phyloP scores from a whole-genome alignment of 2,329 filamentous ascomycete genomes.

The Didymella keratinophila region DNA sequence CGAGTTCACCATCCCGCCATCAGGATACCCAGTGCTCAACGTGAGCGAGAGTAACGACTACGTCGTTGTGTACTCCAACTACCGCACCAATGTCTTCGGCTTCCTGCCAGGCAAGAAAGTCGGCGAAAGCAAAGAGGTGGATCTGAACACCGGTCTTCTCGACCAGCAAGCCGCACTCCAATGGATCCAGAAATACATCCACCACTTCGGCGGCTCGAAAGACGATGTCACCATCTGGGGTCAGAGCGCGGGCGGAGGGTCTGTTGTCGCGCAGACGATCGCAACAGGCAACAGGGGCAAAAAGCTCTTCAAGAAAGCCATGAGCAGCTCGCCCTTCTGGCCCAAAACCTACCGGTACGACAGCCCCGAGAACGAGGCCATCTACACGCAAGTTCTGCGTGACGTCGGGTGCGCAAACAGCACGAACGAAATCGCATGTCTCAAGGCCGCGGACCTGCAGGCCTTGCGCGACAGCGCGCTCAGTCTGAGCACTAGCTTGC shows the following conservation, averaged over 20 bases:
- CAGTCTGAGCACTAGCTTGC: constrained; percentile 57
- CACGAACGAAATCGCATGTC: constrained; percentile 59
- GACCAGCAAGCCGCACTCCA: constrained; percentile 62
- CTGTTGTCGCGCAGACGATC: constrained; percentile 62
- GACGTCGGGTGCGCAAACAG: constrained; percentile 56
- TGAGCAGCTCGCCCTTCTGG: constrained; percentile 65
- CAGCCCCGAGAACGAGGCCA: constrained; percentile 58
- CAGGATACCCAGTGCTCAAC: constrained; percentile 66
- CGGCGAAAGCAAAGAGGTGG: constrained; percentile 53
- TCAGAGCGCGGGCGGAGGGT: constrained; percentile 64
- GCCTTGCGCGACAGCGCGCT: constrained; percentile 62
- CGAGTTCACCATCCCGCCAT: constrained; percentile 63
- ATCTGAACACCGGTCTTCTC: constrained; percentile 61
- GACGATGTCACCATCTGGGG: constrained; percentile 63
- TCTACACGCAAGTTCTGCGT: constrained; percentile 58
- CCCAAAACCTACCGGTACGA: constrained; percentile 65
- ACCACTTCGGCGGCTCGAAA: constrained; percentile 62
- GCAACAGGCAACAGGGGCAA: constrained; percentile 56
- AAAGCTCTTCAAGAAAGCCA: constrained; percentile 59
- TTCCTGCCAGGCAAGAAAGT: constrained; percentile 62
- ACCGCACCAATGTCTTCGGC: constrained; percentile 65
- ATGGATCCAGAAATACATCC: constrained; percentile 64
- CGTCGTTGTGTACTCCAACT: constrained; percentile 62
- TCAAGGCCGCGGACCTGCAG: constrained; percentile 64
- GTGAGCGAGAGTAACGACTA: constrained; percentile 61